Evolutionary conservation across 2,329 filamentous ascomycete species (phyloP), one percentile per base, ranked within the genome.

Genomic region (Eutypa lata): DNA sequence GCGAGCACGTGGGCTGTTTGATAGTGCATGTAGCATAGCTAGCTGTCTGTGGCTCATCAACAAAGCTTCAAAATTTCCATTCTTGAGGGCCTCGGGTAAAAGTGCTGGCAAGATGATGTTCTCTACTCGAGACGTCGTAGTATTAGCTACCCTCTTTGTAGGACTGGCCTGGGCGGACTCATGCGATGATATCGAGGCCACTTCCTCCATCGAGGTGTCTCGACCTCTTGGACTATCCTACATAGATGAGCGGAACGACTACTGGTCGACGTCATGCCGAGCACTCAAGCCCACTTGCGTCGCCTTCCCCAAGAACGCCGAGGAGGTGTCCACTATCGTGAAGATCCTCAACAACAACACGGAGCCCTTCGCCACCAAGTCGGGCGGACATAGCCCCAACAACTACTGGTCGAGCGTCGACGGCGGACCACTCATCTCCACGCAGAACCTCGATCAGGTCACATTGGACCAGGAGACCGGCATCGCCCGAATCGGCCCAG

Each of bases 381-480:
- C 77, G n/a, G 82, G 81, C 18, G 82, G 82, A 0, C 81, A 84
- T 65, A 79, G 77, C 50, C 76, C 79, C 5, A 81, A 82, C 61
- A 70, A 76, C 11, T 76, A 76, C 53, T 77, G 74, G 35, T 75
- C 80, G 0, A 84, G 75, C 57, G 76, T 79, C 37, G 62, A 72
- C 7, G 73, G 68, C 0, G 79, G 78, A 0, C 68, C 79, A 0
- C 64, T 79, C 10, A 76, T 85, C 52, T 79, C 79, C 8, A 70
- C 79, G 11, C 68, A 69, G 51, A 64, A 73, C 14, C 68, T 76
- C n/a, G 65, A 78, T 38, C 59, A 73, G 45, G 67, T 79, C 6
- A 55, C 65, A 0, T 61, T 77, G 3, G 68, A 76, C 40, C 54
- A 65, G 7, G 65, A 69, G 19, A 73, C 69, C 1, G 68, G 68